Evolutionary conservation across 2,329 filamentous ascomycete genomes (phyloP).

Genomic region (Neofusicoccum cordaticola): DNA sequence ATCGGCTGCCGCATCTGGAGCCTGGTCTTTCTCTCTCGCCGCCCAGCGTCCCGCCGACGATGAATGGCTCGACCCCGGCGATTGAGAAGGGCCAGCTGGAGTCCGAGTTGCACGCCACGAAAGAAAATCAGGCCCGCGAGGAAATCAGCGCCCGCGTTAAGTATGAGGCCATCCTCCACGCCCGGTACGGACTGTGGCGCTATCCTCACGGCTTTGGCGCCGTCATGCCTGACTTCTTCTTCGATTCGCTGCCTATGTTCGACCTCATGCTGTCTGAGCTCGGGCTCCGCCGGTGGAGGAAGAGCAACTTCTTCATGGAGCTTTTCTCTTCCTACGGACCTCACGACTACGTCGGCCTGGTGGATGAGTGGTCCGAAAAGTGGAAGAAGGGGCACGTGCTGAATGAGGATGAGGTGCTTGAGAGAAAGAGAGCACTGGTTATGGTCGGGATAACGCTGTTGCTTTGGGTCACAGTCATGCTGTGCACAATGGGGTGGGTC

Average conservation of each 20-base stretch:
- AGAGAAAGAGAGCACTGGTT: neutral
- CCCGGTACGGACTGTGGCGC: slow-evolving; percentile 31
- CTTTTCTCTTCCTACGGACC: slow-evolving; percentile 26
- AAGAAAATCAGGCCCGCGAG: neutral
- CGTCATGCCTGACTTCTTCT: slow-evolving; percentile 30
- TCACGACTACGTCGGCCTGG: slow-evolving; percentile 26
- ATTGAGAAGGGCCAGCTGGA: neutral
- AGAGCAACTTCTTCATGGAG: slow-evolving; percentile 24
- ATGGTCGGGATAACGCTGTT: neutral
- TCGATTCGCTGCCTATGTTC: slow-evolving; percentile 30
- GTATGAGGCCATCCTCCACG: slow-evolving; percentile 29
- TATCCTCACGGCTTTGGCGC: slow-evolving; percentile 31
- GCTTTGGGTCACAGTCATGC: neutral
- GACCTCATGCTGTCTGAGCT: slow-evolving; percentile 1
- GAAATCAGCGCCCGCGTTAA: neutral
- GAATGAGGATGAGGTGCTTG: no score
- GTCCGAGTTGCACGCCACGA: neutral
- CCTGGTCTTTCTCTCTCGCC: neutral
- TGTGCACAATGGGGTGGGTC: neutral
- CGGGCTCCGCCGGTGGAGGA: slow-evolving; percentile 22
- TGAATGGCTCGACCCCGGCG: neutral
- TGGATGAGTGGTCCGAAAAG: slow-evolving; percentile 23
- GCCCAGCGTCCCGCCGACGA: neutral
- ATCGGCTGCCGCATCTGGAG: slow-evolving; percentile 37
- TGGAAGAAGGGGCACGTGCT: neutral